phyloP scores from a whole-genome alignment of 2,329 filamentous ascomycete species.

The Xylariaceae sp. region DNA sequence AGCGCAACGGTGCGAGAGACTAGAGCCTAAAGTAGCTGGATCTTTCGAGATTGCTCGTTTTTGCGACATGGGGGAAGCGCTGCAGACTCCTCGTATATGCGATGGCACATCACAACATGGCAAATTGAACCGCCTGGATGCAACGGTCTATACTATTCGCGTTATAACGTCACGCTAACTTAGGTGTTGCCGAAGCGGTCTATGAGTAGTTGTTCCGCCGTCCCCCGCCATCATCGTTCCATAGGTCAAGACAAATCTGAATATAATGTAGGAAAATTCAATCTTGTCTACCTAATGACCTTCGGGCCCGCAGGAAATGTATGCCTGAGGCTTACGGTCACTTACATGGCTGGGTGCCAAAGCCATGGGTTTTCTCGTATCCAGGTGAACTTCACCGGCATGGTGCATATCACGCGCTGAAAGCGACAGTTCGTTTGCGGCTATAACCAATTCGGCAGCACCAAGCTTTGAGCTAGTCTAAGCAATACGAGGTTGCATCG shows the following conservation, averaged over 20 bases:
- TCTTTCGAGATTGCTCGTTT: background rate
- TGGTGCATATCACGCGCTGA: slow-evolving; percentile 14
- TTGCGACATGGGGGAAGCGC: background rate
- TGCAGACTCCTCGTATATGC: slow-evolving; percentile 39
- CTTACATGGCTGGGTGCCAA: background rate
- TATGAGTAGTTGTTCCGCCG: background rate
- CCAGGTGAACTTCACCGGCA: background rate
- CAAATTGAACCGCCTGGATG: background rate
- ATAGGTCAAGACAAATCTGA: background rate
- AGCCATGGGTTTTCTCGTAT: slow-evolving; percentile 19
- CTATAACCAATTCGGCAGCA: background rate
- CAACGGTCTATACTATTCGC: background rate
- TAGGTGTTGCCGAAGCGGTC: background rate
- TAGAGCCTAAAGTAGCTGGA: slow-evolving; percentile 8
- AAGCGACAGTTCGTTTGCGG: background rate
- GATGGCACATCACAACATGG: slow-evolving; percentile 33
- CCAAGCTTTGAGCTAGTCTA: background rate
- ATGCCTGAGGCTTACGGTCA: background rate
- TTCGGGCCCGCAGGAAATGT: background rate
- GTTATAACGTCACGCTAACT: background rate
- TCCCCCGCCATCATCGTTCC: background rate
- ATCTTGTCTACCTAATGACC: background rate
- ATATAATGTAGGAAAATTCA: background rate
- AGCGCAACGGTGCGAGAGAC: slow-evolving; percentile 11
- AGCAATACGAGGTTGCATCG: slow-evolving; percentile 17